phyloP scores from a whole-genome alignment of 2,329 filamentous ascomycete species.

The Apiospora malaysiana region DNA sequence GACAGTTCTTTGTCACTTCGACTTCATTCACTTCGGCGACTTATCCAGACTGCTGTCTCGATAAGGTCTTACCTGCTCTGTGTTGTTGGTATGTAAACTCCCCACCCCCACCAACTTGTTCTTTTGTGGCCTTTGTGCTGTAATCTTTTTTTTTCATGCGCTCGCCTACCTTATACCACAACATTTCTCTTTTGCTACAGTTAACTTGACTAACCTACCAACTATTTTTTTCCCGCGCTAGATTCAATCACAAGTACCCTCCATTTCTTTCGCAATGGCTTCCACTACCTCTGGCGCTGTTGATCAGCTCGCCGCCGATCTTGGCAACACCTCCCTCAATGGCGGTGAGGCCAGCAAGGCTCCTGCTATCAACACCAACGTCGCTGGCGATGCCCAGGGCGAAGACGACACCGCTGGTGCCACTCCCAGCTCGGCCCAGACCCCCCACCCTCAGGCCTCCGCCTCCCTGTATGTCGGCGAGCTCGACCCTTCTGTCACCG shows the following conservation, averaged over 20 bases:
- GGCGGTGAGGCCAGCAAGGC: conserved; percentile 69
- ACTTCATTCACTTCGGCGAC: conserved; percentile 31
- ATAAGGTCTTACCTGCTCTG: conserved; percentile 27
- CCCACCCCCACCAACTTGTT: not conserved
- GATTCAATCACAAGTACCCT: conserved; percentile 29
- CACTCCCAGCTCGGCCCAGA: conserved; percentile 73
- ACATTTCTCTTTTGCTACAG: not conserved
- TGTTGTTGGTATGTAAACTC: conserved; percentile 29
- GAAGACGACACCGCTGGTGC: conserved; percentile 70
- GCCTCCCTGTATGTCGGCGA: conserved; percentile 99
- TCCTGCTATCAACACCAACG: conserved; percentile 77
- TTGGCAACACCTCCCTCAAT: conserved; percentile 73
- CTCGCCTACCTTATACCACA: not conserved
- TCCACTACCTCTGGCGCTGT: conserved; percentile 66
- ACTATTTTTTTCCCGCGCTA: conserved; percentile 9
- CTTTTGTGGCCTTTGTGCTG: not conserved
- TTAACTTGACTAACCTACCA: not conserved
- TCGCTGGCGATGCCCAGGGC: conserved; percentile 58
- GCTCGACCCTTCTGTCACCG: conserved; percentile 95
- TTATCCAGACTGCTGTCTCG: conserved; percentile 27
- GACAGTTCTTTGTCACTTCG: conserved; percentile 32
- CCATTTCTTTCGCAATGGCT: conserved; percentile 56
- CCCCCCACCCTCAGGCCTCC: conserved; percentile 84
- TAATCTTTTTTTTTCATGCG: not conserved
- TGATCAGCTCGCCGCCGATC: conserved; percentile 82